Evolutionary conservation across 2,329 filamentous ascomycete genomes (phyloP), one percentile per base, ranked within the genome.

Genomic region (Tolypocladium cylindrosporum): DNA sequence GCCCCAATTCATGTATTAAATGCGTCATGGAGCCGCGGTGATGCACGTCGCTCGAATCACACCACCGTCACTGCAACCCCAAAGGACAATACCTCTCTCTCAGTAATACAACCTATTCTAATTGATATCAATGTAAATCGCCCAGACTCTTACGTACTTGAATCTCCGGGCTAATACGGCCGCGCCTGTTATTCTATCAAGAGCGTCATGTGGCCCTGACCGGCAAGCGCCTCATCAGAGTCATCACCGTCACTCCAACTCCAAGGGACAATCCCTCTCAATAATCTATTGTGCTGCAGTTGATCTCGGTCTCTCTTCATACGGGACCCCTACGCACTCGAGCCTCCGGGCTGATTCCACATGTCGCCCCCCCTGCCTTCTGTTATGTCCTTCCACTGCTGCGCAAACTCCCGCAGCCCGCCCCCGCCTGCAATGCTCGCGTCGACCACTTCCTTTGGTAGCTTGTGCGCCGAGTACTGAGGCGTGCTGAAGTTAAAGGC

Each of bases 391-490:
- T 84, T 85, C 90, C 89, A 93, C 68, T 87, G 82, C 63, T 81
- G 80, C 61, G 89, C 84, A 74, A 94, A 92, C 72, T 96, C 91
- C 60, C 87, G 81, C 75, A 97, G 80, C 0, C 88, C 88, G 3
- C 88, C 89, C 57, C 89, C 84, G 4, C 89, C 88, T 1, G 81
- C 81, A 63, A 82, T 66, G 63, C 84, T 82, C 24, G 85, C 86
- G 64, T 88, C 84, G 3, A 97, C 92, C 2, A 97, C 91, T 65
- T 99, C 94, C 71, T 87, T 91, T 0, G 94, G 94, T 65, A 99
- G 75, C 74, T 97, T 99, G 69, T 97, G 93, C 3, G 94, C 93
- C 61, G 91, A 96, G 72, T 96, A 97, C 67, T 93, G 89, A 1
- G 91, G 84, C 5, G 89, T 88, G 63, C 83, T 86, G 69, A 97